A percentile compares a stretch with the other conserved stretches of the same genome.
Conservation (phyloP, 371 early-diverging fungal genomes). For the Dentiscutata heterogama region DNA sequence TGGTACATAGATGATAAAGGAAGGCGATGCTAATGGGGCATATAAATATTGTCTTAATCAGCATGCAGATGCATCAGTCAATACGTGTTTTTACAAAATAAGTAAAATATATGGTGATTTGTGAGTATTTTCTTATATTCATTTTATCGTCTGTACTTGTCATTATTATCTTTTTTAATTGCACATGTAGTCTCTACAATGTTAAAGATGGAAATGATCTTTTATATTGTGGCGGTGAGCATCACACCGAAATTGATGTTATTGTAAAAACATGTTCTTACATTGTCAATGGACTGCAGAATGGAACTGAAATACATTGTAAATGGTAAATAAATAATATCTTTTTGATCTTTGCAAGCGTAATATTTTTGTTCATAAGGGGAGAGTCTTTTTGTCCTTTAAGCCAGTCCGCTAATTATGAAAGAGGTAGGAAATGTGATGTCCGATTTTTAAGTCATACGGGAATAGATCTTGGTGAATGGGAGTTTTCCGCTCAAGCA, state of each 20-base stretch:
- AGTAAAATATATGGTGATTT: slow-evolving; percentile 29
- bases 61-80: slow-evolving; percentile 6
- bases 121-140: slow-evolving; percentile 5
- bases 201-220: slow-evolving; percentile 12
- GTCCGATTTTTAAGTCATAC: slow-evolving; percentile 25
- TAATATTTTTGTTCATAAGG: slow-evolving; percentile 8
- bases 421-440: slow-evolving; percentile 33
- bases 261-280: slow-evolving; percentile 40
- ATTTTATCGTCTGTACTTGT: slow-evolving; percentile 14
- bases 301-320: slow-evolving; percentile 35
- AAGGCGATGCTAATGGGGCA: not conserved
- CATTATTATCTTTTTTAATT: not conserved
- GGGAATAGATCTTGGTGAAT: slow-evolving; percentile 46
- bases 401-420: slow-evolving; percentile 16
- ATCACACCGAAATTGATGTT: slow-evolving; percentile 42
- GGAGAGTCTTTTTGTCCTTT: slow-evolving; percentile 38
- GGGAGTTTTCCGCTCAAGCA: slow-evolving; percentile 42
- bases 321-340: slow-evolving; percentile 41
- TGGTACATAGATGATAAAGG: slow-evolving; percentile 30
- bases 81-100: slow-evolving; percentile 15
- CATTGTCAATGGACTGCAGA: slow-evolving; percentile 22
- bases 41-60: slow-evolving; percentile 35
- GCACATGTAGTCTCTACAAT: slow-evolving; percentile 12
- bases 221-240: not conserved
- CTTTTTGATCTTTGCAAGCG: slow-evolving; percentile 13